Conservation (phyloP, 2,329 filamentous ascomycete species). For the Blastomyces parvus region DNA sequence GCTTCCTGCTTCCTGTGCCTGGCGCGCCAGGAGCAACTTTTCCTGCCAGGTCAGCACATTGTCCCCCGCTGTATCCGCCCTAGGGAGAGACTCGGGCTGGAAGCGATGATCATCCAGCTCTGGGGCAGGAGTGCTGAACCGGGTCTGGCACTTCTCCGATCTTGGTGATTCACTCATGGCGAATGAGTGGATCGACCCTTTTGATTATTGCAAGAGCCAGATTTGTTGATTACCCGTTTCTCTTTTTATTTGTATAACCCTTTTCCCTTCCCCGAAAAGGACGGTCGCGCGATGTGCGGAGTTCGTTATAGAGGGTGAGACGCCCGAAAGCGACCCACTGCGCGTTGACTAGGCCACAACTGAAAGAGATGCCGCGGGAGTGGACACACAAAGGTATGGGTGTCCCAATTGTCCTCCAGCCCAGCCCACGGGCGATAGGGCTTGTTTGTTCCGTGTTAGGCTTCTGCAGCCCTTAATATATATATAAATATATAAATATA, state of each 20-base stretch:
- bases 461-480: neutral
- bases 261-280: neutral
- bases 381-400: slow-evolving; percentile 9
- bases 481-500: neutral
- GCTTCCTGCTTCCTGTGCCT: slow-evolving; percentile 17
- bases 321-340: slow-evolving; percentile 13
- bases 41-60: slow-evolving; percentile 31
- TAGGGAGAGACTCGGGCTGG: slow-evolving; percentile 30
- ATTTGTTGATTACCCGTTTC: neutral
- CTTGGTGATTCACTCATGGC: slow-evolving; percentile 45
- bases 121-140: slow-evolving; percentile 54
- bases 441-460: slow-evolving; percentile 24
- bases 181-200: slow-evolving; percentile 7
- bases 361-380: slow-evolving; percentile 15
- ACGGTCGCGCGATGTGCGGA: neutral
- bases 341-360: slow-evolving; percentile 12
- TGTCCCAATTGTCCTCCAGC: slow-evolving; percentile 30
- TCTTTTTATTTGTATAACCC: neutral
- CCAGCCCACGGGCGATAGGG: slow-evolving; percentile 36
- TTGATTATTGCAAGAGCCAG: slow-evolving; percentile 1
- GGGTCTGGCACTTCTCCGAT: slow-evolving; percentile 56
- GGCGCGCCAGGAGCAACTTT: neutral
- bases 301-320: slow-evolving; percentile 6
- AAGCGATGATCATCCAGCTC: slow-evolving; percentile 77
- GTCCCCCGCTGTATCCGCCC: slow-evolving; percentile 32